Base-by-base conservation (phyloP, 2,329 filamentous ascomycete species). In the Colletotrichum sp. region DNA sequence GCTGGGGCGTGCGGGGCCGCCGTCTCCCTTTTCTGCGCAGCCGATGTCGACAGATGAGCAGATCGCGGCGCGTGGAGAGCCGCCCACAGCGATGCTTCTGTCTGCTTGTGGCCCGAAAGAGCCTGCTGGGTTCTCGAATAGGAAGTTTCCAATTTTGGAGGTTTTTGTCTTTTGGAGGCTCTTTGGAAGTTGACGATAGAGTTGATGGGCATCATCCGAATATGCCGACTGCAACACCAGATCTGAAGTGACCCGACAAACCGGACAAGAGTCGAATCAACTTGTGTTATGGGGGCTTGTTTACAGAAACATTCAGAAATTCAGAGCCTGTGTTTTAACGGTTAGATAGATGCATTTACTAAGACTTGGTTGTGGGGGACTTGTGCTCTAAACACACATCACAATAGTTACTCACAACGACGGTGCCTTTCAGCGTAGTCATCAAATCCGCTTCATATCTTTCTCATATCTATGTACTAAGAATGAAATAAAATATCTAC, bases 1-100 rank as follows among this genome's bases (percentile, higher is more conserved):
- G 70, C 55, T 72, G 70, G 73, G 34, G 64, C 60, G 15, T 63
- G 68, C 61, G 61, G 67, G 36, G 68, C 68, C 36, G 28, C 30
- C 16, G 30, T 18, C 34, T 26, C 63, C 48, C 64, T 28, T 24
- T 52, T 52, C n/a, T 52, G 15, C 63, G 36, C 10, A 10, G 34
- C 39, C 34, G 13, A 65, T 12, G 21, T 30, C 15, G 61, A 43
- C 61, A n/a, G 21, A 48, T 48, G 39, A 48, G 3, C 39, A 48
- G 39, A 65, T 65, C 30, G 32, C 61, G 36, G 21, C 61, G 36
- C 61, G 28, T 52, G 39, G 15, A 21, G 26, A 30, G 48, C 9
- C 34, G n/a, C 10, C 18, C 10, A 4, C 63, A 10, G 7, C 15
- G 26, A 24, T 61, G 18, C 28, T 28, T 48, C 18, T 0, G 16